Conservation (phyloP, 805 yeast genomes). For the Saturnispora halmiae region DNA sequence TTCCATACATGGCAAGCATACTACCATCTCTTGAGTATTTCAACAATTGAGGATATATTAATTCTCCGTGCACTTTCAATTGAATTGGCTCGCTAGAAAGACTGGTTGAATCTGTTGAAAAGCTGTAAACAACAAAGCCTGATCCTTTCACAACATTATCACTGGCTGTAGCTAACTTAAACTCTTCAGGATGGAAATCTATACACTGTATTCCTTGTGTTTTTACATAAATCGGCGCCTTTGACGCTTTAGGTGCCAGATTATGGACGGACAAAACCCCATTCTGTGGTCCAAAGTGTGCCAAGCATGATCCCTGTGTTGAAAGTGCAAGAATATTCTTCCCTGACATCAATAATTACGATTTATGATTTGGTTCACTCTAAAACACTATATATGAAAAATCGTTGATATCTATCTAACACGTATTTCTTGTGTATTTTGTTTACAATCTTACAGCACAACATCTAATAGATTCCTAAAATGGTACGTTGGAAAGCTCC, state of each 20-base stretch:
- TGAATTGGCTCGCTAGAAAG: not conserved
- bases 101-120: not conserved
- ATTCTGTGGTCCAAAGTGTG: conserved; percentile 8
- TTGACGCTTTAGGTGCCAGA: not conserved
- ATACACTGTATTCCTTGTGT: not conserved
- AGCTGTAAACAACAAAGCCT: conserved; percentile 1
- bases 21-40: conserved; percentile 13
- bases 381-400: no score
- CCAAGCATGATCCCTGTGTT: not conserved
- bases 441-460: not conserved
- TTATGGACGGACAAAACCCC: conserved; percentile 5
- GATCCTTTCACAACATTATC: not conserved
- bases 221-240: conserved; percentile 2
- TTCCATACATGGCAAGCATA: conserved; percentile 7
- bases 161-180: conserved; percentile 1
- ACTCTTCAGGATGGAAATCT: conserved; percentile 4
- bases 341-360: not conserved
- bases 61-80: not conserved
- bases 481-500: not conserved
- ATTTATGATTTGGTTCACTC: no score
- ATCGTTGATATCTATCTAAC: not conserved
- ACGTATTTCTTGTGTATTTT: conserved; percentile 5
- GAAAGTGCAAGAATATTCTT: conserved; percentile 6
- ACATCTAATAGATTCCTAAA: not conserved
- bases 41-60: conserved; percentile 8